phyloP scores from a whole-genome alignment of 2,329 filamentous ascomycete species.

The Aureobasidium lini region DNA sequence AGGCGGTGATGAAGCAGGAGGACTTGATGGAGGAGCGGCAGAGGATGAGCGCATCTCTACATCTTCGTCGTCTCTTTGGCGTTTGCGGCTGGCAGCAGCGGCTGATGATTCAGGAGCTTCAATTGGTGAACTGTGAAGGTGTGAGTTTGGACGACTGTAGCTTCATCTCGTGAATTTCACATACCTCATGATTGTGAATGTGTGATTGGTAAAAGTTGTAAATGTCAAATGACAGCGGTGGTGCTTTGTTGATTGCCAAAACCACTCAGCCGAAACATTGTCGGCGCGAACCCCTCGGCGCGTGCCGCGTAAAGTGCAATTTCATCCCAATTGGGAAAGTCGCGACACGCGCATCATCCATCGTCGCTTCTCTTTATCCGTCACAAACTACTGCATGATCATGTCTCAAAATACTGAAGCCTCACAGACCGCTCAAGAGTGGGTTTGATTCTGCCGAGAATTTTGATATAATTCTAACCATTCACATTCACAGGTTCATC shows the following conservation, averaged over 20 bases:
- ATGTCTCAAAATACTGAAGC: constrained; percentile 41
- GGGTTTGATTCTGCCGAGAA: neutral
- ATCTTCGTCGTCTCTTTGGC: constrained; percentile 54
- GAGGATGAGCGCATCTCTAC: constrained; percentile 51
- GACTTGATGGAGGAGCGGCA: constrained; percentile 54
- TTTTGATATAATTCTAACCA: neutral
- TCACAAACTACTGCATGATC: constrained; percentile 20
- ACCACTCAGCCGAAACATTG: neutral
- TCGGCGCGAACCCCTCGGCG: neutral
- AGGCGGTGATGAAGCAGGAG: constrained; percentile 54
- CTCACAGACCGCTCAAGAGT: constrained; percentile 49
- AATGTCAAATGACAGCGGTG: neutral
- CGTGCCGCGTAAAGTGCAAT: constrained; percentile 7
- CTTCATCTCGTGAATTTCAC: neutral
- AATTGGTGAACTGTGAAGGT: neutral
- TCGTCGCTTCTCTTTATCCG: neutral
- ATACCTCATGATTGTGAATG: constrained; percentile 4
- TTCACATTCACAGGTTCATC: constrained; percentile 58
- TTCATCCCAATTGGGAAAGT: neutral
- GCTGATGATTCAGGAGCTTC: neutral
- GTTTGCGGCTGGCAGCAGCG: constrained; percentile 50
- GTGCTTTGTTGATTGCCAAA: constrained; percentile 4
- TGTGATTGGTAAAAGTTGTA: neutral
- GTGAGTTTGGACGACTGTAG: neutral
- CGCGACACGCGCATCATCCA: neutral